Conservation (phyloP, 495 filamentous ascomycete genomes). For the Aspergillus leporis region DNA sequence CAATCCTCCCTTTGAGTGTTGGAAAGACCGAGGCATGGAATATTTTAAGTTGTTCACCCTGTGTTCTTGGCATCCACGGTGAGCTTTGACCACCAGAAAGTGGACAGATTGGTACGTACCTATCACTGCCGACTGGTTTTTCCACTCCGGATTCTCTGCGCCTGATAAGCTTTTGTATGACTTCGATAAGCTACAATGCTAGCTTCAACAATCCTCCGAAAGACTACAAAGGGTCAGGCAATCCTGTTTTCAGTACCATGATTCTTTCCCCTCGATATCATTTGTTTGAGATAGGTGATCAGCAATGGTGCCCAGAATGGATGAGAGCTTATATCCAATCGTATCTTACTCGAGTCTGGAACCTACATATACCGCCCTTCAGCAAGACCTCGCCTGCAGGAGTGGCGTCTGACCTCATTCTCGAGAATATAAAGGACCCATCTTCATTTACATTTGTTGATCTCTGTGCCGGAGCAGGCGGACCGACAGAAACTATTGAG, state of each 20-base stretch:
- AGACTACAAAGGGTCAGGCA: too few species aligned
- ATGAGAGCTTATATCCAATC: constrained; percentile 33
- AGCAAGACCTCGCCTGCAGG: constrained; percentile 22
- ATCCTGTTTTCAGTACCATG: constrained; percentile 4
- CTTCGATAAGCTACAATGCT: too few species aligned
- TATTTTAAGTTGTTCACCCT: too few species aligned
- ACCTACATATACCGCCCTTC: constrained; percentile 23
- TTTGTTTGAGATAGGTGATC: constrained; percentile 39
- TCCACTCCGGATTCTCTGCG: too few species aligned
- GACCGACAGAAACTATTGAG: constrained; percentile 66
- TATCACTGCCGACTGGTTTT: too few species aligned
- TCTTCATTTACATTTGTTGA: constrained; percentile 63
- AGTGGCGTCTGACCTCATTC: constrained; percentile 42
- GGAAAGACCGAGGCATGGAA: too few species aligned
- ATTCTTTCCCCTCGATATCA: constrained; percentile 28
- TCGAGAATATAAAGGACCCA: constrained; percentile 38
- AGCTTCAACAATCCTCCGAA: too few species aligned
- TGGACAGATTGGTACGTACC: too few species aligned
- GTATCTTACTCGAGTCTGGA: constrained; percentile 37
- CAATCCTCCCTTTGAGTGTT: too few species aligned
- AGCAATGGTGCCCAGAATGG: constrained; percentile 35
- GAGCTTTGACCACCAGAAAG: too few species aligned
- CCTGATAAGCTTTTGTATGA: too few species aligned
- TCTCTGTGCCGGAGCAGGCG: constrained; percentile 73
- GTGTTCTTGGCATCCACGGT: too few species aligned